Conservation (phyloP, 495 filamentous ascomycete genomes). For the Evansstolkia leycettana region DNA sequence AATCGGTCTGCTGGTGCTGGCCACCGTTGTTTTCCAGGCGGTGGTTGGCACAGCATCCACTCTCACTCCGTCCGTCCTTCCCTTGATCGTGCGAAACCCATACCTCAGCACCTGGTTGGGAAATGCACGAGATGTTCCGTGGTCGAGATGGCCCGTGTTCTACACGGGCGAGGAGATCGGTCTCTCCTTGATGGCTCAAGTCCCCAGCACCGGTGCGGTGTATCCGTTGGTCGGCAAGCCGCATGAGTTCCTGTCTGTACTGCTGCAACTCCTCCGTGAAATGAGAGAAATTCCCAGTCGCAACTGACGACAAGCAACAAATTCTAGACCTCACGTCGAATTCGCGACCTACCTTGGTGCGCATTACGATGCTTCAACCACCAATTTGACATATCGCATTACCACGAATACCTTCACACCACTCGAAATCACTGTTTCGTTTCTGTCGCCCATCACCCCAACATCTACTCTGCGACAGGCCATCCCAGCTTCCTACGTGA, state of each 20-base stretch:
- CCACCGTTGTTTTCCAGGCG: slow-evolving; percentile 22
- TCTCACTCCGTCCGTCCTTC: slow-evolving; percentile 69
- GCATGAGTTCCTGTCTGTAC: slow-evolving; percentile 56
- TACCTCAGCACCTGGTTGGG: slow-evolving; percentile 84
- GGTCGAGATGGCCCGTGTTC: slow-evolving; percentile 91
- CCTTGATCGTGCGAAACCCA: slow-evolving; percentile 80
- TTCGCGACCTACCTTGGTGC: slow-evolving; percentile 65
- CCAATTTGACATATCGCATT: slow-evolving; percentile 77
- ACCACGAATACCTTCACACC: slow-evolving; percentile 26
- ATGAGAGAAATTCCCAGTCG: neutral
- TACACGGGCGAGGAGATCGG: slow-evolving; percentile 82
- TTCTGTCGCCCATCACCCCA: slow-evolving; percentile 86
- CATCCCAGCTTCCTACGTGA: slow-evolving; percentile 79
- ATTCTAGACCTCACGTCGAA: slow-evolving; percentile 46
- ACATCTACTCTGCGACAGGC: slow-evolving; percentile 85
- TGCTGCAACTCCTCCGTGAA: neutral
- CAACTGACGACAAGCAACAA: neutral
- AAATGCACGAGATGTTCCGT: slow-evolving; percentile 69
- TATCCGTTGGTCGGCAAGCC: slow-evolving; percentile 82
- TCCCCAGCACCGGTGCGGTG: slow-evolving; percentile 57
- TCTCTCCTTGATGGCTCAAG: slow-evolving; percentile 65
- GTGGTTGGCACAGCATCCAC: slow-evolving; percentile 27
- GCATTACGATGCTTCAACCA: slow-evolving; percentile 84
- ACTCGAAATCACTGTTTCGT: slow-evolving; percentile 61
- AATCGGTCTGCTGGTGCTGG: slow-evolving; percentile 20